Base-by-base conservation (phyloP, 2,329 filamentous ascomycete species). In the Aspergillus awamori region DNA sequence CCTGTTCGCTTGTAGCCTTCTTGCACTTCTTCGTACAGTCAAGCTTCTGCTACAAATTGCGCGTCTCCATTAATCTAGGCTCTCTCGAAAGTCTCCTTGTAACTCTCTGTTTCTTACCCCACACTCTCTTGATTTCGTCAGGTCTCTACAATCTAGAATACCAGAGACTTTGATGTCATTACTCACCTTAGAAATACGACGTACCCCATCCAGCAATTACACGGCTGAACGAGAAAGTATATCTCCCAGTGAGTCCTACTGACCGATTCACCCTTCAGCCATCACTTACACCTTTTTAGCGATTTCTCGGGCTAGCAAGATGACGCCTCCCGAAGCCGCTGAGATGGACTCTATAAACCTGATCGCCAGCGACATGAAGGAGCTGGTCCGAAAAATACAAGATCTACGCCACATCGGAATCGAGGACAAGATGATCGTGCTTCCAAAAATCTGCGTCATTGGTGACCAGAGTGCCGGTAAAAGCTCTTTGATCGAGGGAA, bases 391-490 rank as follows among this genome's bases (percentile, higher is more conserved):
- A 11, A 77, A 73, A n/a, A 76, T 81, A 0, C 77, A 79, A 53
- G 85, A 89, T 52, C 83, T 97, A 0, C 86, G 91, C 54, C 83
- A 87, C 5, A 82, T 94, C 0, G 91, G 90, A 0, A 87, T 96
- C 0, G 87, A 90, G 53, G 86, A 90, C 17, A 84, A 87, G 4
- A 70, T 80, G 0, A 85, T 92, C 0, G 85, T 86, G 0, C 79
- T 96, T 0, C 92, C 93, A 0, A 91, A 92, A 67, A 87, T 96
- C 8, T 90, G 94, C 5, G 85, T 96, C 0, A 87, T 96, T 0
- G 93, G 93, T 0, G 92, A 96, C 53, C 93, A 97, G 70, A 91
- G 87, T 0, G 89, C 92, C 0, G 93, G 93, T 0, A 97, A 97
- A 72, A 92, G 88, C 0, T 92, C 83, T 0, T 71, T 85, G 0